phyloP scores from a whole-genome alignment of 208 protist genomes.

The Sergeia podlipaevii region DNA sequence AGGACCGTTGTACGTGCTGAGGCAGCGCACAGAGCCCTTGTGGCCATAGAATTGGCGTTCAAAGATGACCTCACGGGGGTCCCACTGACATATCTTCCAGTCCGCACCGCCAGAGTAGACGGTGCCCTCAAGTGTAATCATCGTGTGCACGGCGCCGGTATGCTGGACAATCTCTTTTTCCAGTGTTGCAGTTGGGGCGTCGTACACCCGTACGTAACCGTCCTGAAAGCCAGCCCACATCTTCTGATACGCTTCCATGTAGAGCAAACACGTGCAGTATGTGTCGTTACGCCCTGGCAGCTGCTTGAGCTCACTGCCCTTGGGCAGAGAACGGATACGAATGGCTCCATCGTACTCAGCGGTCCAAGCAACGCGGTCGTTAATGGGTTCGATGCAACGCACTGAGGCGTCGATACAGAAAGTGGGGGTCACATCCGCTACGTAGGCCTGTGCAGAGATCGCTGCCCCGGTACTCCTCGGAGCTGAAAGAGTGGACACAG shows the following conservation, averaged over 20 bases:
- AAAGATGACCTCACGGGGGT: slow-evolving; percentile 17
- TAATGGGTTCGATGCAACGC: slow-evolving; percentile 44
- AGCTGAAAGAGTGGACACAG: background rate
- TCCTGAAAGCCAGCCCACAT: slow-evolving; percentile 81
- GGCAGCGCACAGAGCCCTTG: slow-evolving; percentile 50
- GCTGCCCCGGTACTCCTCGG: background rate
- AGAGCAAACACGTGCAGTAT: slow-evolving; percentile 60
- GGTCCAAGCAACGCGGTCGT: slow-evolving; percentile 73
- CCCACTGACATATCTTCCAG: slow-evolving; percentile 77
- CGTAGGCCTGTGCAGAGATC: slow-evolving; percentile 10
- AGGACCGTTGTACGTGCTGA: slow-evolving; percentile 42
- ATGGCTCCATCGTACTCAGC: slow-evolving; percentile 65
- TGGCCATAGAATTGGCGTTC: slow-evolving; percentile 63
- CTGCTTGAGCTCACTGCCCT: slow-evolving; percentile 49
- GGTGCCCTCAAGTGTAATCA: slow-evolving; percentile 43
- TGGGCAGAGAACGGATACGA: slow-evolving; percentile 56
- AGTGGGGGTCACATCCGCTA: slow-evolving; percentile 66
- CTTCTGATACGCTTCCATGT: slow-evolving; percentile 29
- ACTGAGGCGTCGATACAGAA: slow-evolving; percentile 46
- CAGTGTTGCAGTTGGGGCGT: slow-evolving; percentile 29
- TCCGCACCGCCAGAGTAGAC: slow-evolving; percentile 77
- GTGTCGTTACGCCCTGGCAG: slow-evolving; percentile 36
- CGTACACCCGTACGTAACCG: slow-evolving; percentile 75
- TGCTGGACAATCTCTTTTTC: slow-evolving; percentile 19
- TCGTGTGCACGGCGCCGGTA: slow-evolving; percentile 18